Conservation (phyloP, 331 rosid genomes). For the Pyrus hybrid region DNA sequence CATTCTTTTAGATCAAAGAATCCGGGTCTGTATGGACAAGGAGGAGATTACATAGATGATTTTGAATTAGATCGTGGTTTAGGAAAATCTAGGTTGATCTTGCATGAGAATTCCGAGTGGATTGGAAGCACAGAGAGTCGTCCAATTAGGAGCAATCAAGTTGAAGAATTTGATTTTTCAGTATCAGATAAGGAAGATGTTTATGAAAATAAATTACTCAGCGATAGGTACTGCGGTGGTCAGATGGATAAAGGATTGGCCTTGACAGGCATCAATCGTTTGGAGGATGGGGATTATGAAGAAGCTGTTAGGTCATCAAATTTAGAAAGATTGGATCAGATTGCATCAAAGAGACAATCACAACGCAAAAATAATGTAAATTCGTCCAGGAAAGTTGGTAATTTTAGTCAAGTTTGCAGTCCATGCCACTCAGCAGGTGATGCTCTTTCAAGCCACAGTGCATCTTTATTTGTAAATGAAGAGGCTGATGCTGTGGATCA, state of each 20-base stretch:
- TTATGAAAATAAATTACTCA: conserved; percentile 25
- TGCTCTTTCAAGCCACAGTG: conserved; percentile 26
- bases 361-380: conserved; percentile 18
- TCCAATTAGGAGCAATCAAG: conserved; percentile 8
- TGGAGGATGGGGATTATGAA: conserved; percentile 39
- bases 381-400: conserved; percentile 25
- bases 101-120: conserved; percentile 18
- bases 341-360: conserved; percentile 19
- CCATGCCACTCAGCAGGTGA: conserved; percentile 32
- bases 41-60: conserved; percentile 28
- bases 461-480: conserved; percentile 21
- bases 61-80: conserved; percentile 23
- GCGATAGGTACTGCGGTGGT: conserved; percentile 36
- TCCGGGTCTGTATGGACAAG: conserved; percentile 16
- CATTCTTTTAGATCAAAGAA: conserved; percentile 25
- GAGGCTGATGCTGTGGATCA: conserved; percentile 36
- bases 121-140: conserved; percentile 5
- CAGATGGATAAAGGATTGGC: conserved; percentile 31
- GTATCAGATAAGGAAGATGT: conserved; percentile 21
- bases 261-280: conserved; percentile 24
- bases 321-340: conserved; percentile 30
- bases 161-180: conserved; percentile 22
- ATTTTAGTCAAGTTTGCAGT: conserved; percentile 32
- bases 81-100: conserved; percentile 28
- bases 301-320: conserved; percentile 17